Conservation (phyloP, 306 rosid genomes). For the Cucurbita maxima region DNA sequence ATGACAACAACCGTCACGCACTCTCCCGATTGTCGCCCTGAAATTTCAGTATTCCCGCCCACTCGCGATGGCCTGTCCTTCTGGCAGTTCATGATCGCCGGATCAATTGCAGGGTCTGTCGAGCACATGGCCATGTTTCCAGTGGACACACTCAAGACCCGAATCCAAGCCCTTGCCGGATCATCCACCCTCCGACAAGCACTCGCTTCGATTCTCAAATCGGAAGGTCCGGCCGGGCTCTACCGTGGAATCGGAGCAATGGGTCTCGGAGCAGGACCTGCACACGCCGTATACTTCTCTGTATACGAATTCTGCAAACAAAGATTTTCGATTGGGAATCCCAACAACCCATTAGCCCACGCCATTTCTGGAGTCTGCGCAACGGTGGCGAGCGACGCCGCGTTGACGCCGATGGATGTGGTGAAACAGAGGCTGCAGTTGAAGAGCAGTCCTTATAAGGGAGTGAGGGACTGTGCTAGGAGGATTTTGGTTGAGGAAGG, state of each 20-base stretch:
- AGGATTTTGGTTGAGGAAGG: constrained; percentile 73
- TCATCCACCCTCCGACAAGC: constrained; percentile 63
- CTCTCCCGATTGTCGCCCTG: constrained; percentile 37
- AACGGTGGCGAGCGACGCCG: constrained; percentile 65
- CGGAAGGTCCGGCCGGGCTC: constrained; percentile 57
- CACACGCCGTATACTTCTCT: constrained; percentile 79
- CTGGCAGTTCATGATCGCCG: constrained; percentile 82
- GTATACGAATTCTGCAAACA: constrained; percentile 57
- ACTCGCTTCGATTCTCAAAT: constrained; percentile 37
- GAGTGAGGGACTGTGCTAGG: constrained; percentile 55
- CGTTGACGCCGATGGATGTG: constrained; percentile 84
- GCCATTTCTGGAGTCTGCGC: constrained; percentile 70
- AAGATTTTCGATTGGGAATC: constrained; percentile 28
- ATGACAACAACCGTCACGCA: constrained; percentile 21
- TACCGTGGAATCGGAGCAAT: constrained; percentile 77
- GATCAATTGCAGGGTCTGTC: constrained; percentile 59
- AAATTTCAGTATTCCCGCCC: constrained; percentile 15
- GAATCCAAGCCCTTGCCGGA: constrained; percentile 50
- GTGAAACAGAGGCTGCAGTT: constrained; percentile 89
- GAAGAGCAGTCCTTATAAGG: constrained; percentile 52
- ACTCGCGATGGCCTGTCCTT: constrained; percentile 65
- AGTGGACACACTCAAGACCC: constrained; percentile 79
- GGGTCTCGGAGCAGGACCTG: constrained; percentile 92
- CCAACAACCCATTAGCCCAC: constrained; percentile 30
- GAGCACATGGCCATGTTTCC: constrained; percentile 95